A percentile compares a stretch with the other conserved stretches of the same genome.
Evolutionary conservation across 2,329 filamentous ascomycete species (phyloP).

Genomic region (Mycosphaerella sp.): DNA sequence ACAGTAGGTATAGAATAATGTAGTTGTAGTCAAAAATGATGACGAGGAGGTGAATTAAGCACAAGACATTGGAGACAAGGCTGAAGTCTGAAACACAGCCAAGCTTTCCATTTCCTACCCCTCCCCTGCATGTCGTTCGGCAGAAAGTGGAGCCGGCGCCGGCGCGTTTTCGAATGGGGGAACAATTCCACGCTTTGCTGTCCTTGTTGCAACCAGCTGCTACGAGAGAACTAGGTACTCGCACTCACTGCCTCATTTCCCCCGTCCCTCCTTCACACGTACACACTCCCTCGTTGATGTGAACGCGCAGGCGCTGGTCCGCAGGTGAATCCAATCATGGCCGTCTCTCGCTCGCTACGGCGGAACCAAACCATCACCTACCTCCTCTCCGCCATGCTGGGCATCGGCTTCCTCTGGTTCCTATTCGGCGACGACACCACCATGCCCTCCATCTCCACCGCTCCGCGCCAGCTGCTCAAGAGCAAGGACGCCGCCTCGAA

Average conservation of each 20-base stretch:
- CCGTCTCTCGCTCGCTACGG: conserved; percentile 61
- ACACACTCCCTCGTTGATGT: too few species aligned
- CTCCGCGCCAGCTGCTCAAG: conserved; percentile 44
- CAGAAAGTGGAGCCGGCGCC: neutral
- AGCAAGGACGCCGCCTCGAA: conserved; percentile 56
- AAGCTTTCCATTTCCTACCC: too few species aligned
- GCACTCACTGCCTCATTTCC: neutral
- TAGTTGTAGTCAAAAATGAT: too few species aligned
- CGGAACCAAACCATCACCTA: conserved; percentile 73
- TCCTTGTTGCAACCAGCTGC: neutral
- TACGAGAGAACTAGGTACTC: neutral
- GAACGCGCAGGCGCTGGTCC: conserved; percentile 1
- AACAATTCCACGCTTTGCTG: neutral
- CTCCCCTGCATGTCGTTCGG: too few species aligned
- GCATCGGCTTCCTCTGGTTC: conserved; percentile 52
- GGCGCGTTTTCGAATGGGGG: neutral
- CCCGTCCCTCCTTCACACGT: neutral
- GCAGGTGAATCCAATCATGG: conserved; percentile 39
- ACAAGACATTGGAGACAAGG: too few species aligned
- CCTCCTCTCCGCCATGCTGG: conserved; percentile 62
- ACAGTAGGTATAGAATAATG: too few species aligned
- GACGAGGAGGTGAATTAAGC: too few species aligned
- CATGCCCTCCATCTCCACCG: conserved; percentile 50
- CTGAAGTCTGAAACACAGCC: too few species aligned
- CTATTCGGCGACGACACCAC: conserved; percentile 52